Base-by-base conservation (phyloP, 1,284 basidiomycete genomes). In the Afroboletus lepidellus region DNA sequence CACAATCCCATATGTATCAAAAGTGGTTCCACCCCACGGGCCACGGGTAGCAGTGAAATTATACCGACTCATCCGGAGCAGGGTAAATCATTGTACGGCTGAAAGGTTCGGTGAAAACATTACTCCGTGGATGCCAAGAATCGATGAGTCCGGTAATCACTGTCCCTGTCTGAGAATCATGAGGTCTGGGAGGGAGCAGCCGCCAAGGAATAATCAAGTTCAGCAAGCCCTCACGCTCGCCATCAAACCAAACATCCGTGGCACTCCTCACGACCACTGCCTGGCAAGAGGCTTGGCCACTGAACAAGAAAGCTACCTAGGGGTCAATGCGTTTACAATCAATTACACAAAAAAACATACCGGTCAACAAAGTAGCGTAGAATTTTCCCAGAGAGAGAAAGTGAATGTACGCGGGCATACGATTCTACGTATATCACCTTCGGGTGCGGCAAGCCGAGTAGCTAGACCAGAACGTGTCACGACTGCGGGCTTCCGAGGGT, bases 341-440 rank as follows among this genome's bases (percentile, higher is more conserved):
- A 34, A 13, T 32, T 23, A 16, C 11, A 23, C 20, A 9, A 3
- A 32, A 24, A 27, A 30, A 72, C 77, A 62, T 71, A 89, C 80
- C 85, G 82, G 70, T 98, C 94, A 8, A 93, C 94, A 37, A 96
- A 73, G 9, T 81, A 82, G 32, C 84, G 78, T 20, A 98, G 75
- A 39, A 99, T 73, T 62, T 82, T 91, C 24, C 87, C 96, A 21
- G 94, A 93, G 16, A 98, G 76, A 13, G 92, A 96, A 18, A 98
- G 76, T 1, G 80, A 79, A 27, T 74, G 77, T 7, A 98, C 94
- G 15, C 97, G 85, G 7, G 97, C 94, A 66, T 97, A 97, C 0
- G 94, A 95, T 70, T 99, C 97, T 39, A 98, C 77, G 69, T 98
- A 99, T 50, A 99, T 81, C 25, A 94, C 69, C 41, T 75, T 77